A percentile compares a stretch with the other conserved stretches of the same genome.
Conservation (phyloP, 345 rosid species). For the Dipteronia dyeriana region DNA sequence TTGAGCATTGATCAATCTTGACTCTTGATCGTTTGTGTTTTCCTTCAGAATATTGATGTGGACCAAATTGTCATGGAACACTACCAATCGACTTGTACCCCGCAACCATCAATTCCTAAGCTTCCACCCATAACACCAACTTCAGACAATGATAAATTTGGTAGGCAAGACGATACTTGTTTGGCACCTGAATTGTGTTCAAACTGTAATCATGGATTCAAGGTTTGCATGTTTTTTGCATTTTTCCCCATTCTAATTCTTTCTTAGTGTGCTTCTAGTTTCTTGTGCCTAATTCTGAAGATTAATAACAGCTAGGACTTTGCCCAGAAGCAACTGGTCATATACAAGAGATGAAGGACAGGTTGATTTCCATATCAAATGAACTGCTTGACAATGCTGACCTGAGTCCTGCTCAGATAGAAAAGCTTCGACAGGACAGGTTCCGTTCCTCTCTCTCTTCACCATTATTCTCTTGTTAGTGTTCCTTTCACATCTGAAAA, state of each 20-base stretch:
- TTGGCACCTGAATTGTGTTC: slow-evolving; percentile 71
- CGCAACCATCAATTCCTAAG: slow-evolving; percentile 65
- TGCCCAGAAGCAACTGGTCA: slow-evolving; percentile 78
- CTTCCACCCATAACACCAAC: slow-evolving; percentile 57
- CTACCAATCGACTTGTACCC: slow-evolving; percentile 72
- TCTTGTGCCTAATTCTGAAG: slow-evolving; percentile 31
- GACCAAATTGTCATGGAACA: slow-evolving; percentile 91
- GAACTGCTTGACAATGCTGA: slow-evolving; percentile 85
- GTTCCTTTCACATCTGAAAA: slow-evolving; percentile 3
- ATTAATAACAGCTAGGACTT: slow-evolving; percentile 70
- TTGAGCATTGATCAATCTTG: no score
- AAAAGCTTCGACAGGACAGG: slow-evolving; percentile 94
- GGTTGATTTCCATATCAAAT: slow-evolving; percentile 78
- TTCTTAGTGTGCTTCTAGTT: slow-evolving; percentile 24
- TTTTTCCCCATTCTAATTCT: background rate
- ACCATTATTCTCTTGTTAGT: slow-evolving; percentile 16
- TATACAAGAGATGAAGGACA: slow-evolving; percentile 85
- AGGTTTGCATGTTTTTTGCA: slow-evolving; percentile 42
- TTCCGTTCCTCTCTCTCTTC: slow-evolving; percentile 19
- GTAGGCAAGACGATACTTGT: slow-evolving; percentile 41
- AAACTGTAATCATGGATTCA: slow-evolving; percentile 76
- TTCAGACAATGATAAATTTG: slow-evolving; percentile 38
- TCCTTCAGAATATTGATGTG: slow-evolving; percentile 79
- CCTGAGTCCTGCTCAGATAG: slow-evolving; percentile 56
- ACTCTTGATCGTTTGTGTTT: slow-evolving; percentile 29